phyloP scores from a whole-genome alignment of 768 basidiomycete genomes.

The Neoboletus brunneissimus region DNA sequence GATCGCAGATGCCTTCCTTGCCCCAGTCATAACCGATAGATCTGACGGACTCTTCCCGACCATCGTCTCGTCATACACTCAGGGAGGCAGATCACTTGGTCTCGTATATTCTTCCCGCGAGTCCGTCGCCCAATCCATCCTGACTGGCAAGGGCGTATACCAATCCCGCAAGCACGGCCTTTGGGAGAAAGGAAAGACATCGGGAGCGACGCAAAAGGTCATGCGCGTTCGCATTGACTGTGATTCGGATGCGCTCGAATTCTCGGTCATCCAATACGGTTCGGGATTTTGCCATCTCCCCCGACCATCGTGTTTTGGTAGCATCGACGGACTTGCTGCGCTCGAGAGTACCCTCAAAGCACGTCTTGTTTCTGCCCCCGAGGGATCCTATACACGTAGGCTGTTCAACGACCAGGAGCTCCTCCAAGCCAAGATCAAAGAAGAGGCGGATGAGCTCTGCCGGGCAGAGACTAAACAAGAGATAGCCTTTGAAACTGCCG shows the following conservation, averaged over 20 bases:
- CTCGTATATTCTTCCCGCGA: conserved; percentile 92
- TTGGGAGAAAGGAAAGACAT: conserved; percentile 97
- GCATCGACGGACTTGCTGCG: conserved; percentile 69
- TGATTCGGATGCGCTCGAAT: conserved; percentile 89
- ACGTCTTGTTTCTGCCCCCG: conserved; percentile 72
- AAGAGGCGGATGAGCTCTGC: conserved; percentile 98
- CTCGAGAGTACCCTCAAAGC: conserved; percentile 77
- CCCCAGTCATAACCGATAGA: conserved; percentile 80
- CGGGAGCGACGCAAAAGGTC: conserved; percentile 89
- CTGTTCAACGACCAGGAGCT: conserved; percentile 80
- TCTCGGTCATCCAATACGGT: conserved; percentile 86
- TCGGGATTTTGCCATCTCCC: conserved; percentile 93
- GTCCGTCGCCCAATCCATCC: conserved; percentile 83
- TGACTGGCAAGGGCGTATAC: conserved; percentile 89
- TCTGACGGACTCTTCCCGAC: conserved; percentile 93
- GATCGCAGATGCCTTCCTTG: conserved; percentile 82
- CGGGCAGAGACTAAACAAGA: conserved; percentile 74
- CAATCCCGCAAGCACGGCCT: conserved; percentile 94
- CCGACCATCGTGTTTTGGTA: conserved; percentile 86
- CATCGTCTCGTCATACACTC: conserved; percentile 67
- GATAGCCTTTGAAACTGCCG: conserved; percentile 92
- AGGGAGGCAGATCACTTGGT: conserved; percentile 77
- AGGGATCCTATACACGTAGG: conserved; percentile 87
- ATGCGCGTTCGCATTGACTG: conserved; percentile 84
- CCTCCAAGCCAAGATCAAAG: conserved; percentile 93